Evolutionary conservation across 306 rosid species (phyloP).

Genomic region (Pyrus pyrifolia): DNA sequence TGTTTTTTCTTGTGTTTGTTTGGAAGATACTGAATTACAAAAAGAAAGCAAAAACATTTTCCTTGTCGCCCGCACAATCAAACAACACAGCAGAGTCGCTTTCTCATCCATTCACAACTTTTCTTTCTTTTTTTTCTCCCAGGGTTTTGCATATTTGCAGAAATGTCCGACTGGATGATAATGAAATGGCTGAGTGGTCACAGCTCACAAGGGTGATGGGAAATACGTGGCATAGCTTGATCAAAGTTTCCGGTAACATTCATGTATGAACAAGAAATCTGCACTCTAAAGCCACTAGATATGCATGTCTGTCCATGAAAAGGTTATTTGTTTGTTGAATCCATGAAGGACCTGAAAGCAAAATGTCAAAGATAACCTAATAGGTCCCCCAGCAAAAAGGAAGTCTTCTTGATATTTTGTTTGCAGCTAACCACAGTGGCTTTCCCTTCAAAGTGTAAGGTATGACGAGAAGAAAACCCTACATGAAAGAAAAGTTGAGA

Average conservation of each 20-base stretch:
- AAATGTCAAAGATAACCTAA: background rate
- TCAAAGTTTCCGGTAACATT: background rate
- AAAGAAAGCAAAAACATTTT: background rate
- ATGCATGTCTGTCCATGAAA: background rate
- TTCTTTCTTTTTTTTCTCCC: background rate
- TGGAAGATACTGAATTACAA: background rate
- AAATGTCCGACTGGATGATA: background rate
- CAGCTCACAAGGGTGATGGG: background rate
- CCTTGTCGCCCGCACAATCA: slow-evolving; percentile 17
- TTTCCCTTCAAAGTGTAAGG: background rate
- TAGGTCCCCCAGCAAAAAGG: background rate
- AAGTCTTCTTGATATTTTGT: background rate
- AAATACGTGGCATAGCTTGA: background rate
- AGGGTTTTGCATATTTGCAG: background rate
- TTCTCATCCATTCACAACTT: slow-evolving; percentile 3
- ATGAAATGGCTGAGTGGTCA: slow-evolving; percentile 1
- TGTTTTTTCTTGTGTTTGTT: background rate
- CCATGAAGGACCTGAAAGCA: background rate
- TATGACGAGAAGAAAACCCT: no score
- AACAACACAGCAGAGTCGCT: slow-evolving; percentile 23
- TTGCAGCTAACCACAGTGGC: no score
- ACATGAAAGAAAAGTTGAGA: no score
- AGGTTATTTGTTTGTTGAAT: background rate
- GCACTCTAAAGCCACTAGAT: background rate
- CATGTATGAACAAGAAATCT: background rate